phyloP scores from a whole-genome alignment of 495 filamentous ascomycete genomes.

The Wilcoxina mikolae region DNA sequence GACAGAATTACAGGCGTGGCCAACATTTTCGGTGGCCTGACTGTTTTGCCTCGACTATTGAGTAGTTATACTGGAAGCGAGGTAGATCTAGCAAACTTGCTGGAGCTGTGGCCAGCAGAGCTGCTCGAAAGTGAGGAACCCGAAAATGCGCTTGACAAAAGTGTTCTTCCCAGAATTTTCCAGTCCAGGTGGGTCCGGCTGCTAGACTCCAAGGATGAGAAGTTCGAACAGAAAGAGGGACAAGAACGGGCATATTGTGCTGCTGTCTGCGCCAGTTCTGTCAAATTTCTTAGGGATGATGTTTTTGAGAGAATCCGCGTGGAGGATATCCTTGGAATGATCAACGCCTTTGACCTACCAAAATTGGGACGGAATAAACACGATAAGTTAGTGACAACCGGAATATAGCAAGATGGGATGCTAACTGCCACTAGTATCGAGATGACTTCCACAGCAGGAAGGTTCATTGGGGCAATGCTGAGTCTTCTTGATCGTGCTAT shows the following conservation, averaged over 20 bases:
- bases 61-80: background rate
- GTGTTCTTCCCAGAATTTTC: background rate
- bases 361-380: conserved; percentile 20
- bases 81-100: background rate
- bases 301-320: background rate
- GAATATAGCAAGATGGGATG: background rate
- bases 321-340: background rate
- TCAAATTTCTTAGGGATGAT: background rate
- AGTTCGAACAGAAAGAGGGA: background rate
- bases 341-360: conserved; percentile 6
- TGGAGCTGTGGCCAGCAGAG: background rate
- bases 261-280: background rate
- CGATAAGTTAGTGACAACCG: conserved; percentile 9
- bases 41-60: background rate
- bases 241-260: background rate
- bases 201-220: background rate
- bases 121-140: background rate
- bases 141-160: background rate
- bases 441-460: background rate
- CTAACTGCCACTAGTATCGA: conserved; percentile 5
- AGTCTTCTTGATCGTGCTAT: background rate
- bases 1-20: background rate
- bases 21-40: background rate
- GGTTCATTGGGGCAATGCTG: background rate
- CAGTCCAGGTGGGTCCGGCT: background rate